phyloP scores from a whole-genome alignment of 768 basidiomycete species.

The Trametes maxima region DNA sequence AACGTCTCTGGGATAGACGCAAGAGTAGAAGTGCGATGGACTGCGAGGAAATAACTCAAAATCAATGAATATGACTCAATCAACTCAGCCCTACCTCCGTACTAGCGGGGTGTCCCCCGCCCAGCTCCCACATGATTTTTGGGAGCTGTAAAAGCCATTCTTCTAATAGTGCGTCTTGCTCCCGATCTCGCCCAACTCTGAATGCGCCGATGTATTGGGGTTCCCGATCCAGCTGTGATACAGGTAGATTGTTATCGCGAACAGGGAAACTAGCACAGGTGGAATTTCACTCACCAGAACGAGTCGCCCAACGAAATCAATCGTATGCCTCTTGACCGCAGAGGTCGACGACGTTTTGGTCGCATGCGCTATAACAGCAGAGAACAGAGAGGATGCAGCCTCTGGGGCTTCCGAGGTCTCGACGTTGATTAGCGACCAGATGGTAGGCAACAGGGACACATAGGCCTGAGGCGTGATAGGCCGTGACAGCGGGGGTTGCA shows the following conservation, averaged over 20 bases:
- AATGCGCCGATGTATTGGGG: conserved; percentile 54
- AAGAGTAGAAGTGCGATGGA: conserved; percentile 64
- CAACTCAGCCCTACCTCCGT: conserved; percentile 54
- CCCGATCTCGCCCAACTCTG: conserved; percentile 35
- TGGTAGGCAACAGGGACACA: conserved; percentile 67
- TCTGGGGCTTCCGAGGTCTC: conserved; percentile 9
- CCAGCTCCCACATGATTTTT: conserved; percentile 83
- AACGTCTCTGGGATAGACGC: conserved; percentile 57
- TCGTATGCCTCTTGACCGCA: conserved; percentile 62
- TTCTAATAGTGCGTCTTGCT: conserved; percentile 40
- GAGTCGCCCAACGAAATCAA: conserved; percentile 76
- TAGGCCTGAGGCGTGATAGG: conserved; percentile 62
- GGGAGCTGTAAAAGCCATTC: conserved; percentile 81
- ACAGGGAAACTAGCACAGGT: not conserved
- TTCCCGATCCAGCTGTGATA: conserved; percentile 59
- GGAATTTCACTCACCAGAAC: conserved; percentile 54
- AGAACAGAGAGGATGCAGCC: conserved; percentile 41
- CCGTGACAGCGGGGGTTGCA: conserved; percentile 39
- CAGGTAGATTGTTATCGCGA: no score
- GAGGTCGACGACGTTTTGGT: conserved; percentile 59
- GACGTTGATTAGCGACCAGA: conserved; percentile 70
- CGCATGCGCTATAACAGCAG: conserved; percentile 68
- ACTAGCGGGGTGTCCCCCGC: conserved; percentile 51
- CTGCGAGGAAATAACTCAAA: conserved; percentile 31
- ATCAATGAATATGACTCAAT: not conserved